Evolutionary conservation across 2,329 filamentous ascomycete genomes (phyloP).

Genomic region (Pyrenochaeta sp.): DNA sequence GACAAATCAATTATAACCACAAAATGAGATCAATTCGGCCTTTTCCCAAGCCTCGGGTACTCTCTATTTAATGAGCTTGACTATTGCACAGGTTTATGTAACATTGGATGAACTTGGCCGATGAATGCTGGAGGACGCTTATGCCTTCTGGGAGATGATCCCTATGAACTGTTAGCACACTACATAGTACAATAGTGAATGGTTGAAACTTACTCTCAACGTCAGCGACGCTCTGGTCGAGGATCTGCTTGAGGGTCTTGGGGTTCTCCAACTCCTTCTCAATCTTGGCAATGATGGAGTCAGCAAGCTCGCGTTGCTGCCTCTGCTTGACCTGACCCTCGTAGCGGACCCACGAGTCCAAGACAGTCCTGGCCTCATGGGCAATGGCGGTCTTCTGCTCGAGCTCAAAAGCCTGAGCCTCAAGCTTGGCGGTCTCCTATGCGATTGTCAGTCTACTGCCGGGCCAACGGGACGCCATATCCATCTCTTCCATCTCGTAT

Average conservation of each 20-base stretch:
- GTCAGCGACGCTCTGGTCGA: conserved; percentile 94
- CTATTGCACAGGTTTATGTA: conserved; percentile 55
- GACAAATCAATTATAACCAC: conserved; percentile 7
- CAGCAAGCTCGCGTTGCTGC: conserved; percentile 95
- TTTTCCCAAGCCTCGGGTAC: conserved; percentile 37
- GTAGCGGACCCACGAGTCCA: conserved; percentile 99
- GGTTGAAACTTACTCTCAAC: conserved; percentile 80
- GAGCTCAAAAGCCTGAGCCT: conserved; percentile 95
- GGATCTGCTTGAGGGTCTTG: conserved; percentile 95
- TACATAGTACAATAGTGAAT: not conserved
- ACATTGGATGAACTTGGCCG: conserved; percentile 44
- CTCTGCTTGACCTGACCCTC: conserved; percentile 98
- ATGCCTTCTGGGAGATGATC: conserved; percentile 52
- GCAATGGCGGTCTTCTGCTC: conserved; percentile 95
- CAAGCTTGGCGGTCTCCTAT: conserved; percentile 94
- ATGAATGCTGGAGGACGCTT: conserved; percentile 38
- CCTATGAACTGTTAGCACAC: conserved; percentile 38
- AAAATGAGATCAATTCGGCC: conserved; percentile 32
- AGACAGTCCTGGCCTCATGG: conserved; percentile 89
- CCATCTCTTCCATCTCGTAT: conserved; percentile 5
- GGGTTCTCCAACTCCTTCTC: conserved; percentile 99
- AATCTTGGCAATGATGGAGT: conserved; percentile 94
- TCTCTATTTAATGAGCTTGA: conserved; percentile 48
- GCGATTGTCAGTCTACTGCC: conserved; percentile 32
- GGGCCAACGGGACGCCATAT: conserved; percentile 25